Conservation (phyloP, 2,329 filamentous ascomycete genomes). For the Colletotrichum somersetense region DNA sequence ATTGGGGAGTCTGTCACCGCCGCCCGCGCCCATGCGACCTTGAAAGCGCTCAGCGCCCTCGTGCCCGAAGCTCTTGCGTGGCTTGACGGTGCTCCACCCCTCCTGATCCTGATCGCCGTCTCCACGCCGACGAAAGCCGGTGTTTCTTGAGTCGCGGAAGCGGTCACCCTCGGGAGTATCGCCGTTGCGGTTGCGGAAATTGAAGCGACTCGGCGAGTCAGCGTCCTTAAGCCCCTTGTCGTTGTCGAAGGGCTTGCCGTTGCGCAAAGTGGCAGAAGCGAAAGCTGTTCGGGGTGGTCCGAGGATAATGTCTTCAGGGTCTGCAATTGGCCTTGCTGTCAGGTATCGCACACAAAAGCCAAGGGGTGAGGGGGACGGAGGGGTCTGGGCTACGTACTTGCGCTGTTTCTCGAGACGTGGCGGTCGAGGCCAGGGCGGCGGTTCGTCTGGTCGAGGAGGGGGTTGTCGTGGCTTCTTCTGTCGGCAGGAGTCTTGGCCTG, state of each 20-base stretch:
- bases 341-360: slow-evolving; percentile 45
- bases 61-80: slow-evolving; percentile 79
- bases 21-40: slow-evolving; percentile 71
- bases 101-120: slow-evolving; percentile 73
- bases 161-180: slow-evolving; percentile 66
- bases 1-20: slow-evolving; percentile 58
- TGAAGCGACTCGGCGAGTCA: slow-evolving; percentile 70
- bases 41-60: slow-evolving; percentile 80
- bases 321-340: slow-evolving; percentile 55
- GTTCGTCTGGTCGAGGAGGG: slow-evolving; percentile 62
- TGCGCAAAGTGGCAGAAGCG: slow-evolving; percentile 75
- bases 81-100: slow-evolving; percentile 80
- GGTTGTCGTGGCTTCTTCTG: slow-evolving; percentile 59
- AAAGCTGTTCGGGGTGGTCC: slow-evolving; percentile 88
- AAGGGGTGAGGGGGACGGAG: not conserved
- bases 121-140: slow-evolving; percentile 64
- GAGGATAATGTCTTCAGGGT: slow-evolving; percentile 84
- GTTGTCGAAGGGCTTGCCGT: slow-evolving; percentile 61
- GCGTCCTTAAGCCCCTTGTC: slow-evolving; percentile 67
- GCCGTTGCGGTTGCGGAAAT: slow-evolving; percentile 65
- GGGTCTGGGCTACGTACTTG: slow-evolving; percentile 60
- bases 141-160: slow-evolving; percentile 61
- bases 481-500: slow-evolving; percentile 58
- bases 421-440: slow-evolving; percentile 66
- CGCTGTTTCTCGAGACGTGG: slow-evolving; percentile 67